Conservation (phyloP, 2,329 filamentous ascomycete species). For the Penicillium sp. region DNA sequence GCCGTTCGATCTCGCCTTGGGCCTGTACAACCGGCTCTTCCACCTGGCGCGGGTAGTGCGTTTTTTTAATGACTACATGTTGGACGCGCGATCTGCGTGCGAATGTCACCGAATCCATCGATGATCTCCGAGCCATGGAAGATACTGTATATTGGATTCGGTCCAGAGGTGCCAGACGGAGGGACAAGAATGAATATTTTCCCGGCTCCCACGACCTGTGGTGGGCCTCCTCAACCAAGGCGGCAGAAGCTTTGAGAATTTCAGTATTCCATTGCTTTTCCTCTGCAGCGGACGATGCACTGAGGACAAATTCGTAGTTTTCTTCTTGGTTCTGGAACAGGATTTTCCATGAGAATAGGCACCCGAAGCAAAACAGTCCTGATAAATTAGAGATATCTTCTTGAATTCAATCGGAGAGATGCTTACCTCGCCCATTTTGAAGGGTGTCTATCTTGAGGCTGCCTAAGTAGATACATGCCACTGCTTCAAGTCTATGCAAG, state of each 20-base stretch:
- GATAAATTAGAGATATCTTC: slow-evolving; percentile 1
- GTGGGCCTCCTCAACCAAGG: slow-evolving; percentile 50
- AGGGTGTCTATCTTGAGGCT: slow-evolving; percentile 38
- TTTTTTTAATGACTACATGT: slow-evolving; percentile 84
- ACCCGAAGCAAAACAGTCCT: slow-evolving; percentile 85
- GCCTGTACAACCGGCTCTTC: slow-evolving; percentile 44
- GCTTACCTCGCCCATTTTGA: slow-evolving; percentile 35
- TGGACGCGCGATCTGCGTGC: slow-evolving; percentile 65
- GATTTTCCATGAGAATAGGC: slow-evolving; percentile 87
- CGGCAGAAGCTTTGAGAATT: slow-evolving; percentile 53
- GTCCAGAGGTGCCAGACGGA: slow-evolving; percentile 71
- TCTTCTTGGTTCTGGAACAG: slow-evolving; percentile 74
- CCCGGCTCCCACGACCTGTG: slow-evolving; percentile 35
- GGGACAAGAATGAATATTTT: slow-evolving; percentile 47
- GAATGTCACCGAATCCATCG: slow-evolving; percentile 74
- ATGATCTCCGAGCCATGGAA: slow-evolving; percentile 54
- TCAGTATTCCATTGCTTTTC: slow-evolving; percentile 73
- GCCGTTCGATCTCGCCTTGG: slow-evolving; percentile 64
- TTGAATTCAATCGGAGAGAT: slow-evolving; percentile 13
- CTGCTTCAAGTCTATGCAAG: slow-evolving; percentile 66
- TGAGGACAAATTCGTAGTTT: slow-evolving; percentile 80
- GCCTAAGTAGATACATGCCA: slow-evolving; percentile 66
- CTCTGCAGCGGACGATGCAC: slow-evolving; percentile 76
- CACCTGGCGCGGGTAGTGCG: slow-evolving; percentile 61
- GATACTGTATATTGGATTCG: slow-evolving; percentile 70